Percentiles rank a stretch among this genome's conserved stretches.
phyloP scores from a whole-genome alignment of 2,329 filamentous ascomycete genomes.

The Aurifilum marmelostoma region DNA sequence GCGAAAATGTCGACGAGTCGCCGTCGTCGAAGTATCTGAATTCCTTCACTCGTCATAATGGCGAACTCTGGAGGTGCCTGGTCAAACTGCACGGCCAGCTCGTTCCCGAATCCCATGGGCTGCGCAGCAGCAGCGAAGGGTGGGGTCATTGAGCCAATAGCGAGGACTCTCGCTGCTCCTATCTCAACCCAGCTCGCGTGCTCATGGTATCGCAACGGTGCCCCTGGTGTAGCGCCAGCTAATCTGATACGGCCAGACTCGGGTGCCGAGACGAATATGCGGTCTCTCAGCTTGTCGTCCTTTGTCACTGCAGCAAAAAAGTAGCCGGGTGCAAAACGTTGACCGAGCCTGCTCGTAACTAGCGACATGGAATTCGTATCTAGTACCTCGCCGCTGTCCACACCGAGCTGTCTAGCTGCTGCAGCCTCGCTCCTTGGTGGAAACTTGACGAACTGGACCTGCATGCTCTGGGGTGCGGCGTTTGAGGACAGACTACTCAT shows the following conservation, averaged over 20 bases:
- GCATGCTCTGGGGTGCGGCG: slow-evolving; percentile 86
- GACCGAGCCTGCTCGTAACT: slow-evolving; percentile 54
- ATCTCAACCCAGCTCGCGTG: slow-evolving; percentile 80
- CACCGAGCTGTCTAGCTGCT: slow-evolving; percentile 37
- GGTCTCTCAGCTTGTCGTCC: slow-evolving; percentile 56
- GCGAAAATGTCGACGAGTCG: slow-evolving; percentile 93
- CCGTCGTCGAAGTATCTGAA: slow-evolving; percentile 82
- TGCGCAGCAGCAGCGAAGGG: slow-evolving; percentile 70
- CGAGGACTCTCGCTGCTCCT: slow-evolving; percentile 66
- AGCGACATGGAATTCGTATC: slow-evolving; percentile 55
- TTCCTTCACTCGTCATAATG: slow-evolving; percentile 85
- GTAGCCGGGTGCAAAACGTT: slow-evolving; percentile 81
- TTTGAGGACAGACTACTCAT: slow-evolving; percentile 63
- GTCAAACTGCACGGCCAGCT: slow-evolving; percentile 95
- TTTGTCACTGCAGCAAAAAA: slow-evolving; percentile 83
- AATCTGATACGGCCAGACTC: slow-evolving; percentile 84
- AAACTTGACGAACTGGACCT: slow-evolving; percentile 95
- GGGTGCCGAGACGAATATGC: slow-evolving; percentile 82
- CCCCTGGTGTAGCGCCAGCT: slow-evolving; percentile 51
- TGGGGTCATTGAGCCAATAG: slow-evolving; percentile 75
- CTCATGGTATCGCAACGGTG: slow-evolving; percentile 68
- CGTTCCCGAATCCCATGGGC: slow-evolving; percentile 86
- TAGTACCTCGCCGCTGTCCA: slow-evolving; percentile 44
- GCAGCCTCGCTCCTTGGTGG: slow-evolving; percentile 61
- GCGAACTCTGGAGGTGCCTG: slow-evolving; percentile 80